Base-by-base conservation (phyloP, 2,329 filamentous ascomycete species). In the Colletotrichum euphorbiae region DNA sequence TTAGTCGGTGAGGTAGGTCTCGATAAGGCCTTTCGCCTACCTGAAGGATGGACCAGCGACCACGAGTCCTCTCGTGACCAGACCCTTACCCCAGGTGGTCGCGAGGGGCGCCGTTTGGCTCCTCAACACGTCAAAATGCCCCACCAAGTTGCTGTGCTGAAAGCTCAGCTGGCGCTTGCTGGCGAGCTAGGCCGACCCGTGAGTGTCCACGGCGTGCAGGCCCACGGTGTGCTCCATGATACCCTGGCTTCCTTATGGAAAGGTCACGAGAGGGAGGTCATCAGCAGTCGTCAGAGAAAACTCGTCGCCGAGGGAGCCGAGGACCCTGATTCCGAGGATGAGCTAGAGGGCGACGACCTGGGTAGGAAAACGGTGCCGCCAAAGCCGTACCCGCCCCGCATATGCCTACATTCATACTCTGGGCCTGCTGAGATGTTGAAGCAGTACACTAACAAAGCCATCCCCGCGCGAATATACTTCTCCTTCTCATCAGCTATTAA, bases 391-490 rank as follows among this genome's bases (percentile, higher is more conserved):
- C 94, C 96, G 4, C 94, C 94, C 1, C 84, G 94, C 8, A 91
- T 98, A 76, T 99, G 96, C 75, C 87, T 99, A 67, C 96, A 99
- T 79, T 98, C 94, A 0, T 99, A 94, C 79, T 97, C 92, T 54
- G 95, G 93, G 0, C 87, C 91, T 6, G 83, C 88, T 11, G 90
- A 96, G 64, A 86, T 90, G 36, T 80, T 98, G 42, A 90, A 87
- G 71, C 93, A 94, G 77, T 98, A 97, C 74, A 80, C 93, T 54
- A 85, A 91, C 71, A 87, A 88, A 1, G 83, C 86, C 1, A 88
- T 96, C 8, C 95, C 95, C 0, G 89, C 90, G 0, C 84, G 89
- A 15, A 85, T 98, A 19, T 99, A 90, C 79, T 94, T 97, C 73
- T 97, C 94, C 1, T 97, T 98, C 76, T 98, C 94, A 2, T 85